These are phyloP conservation scores for Venturia oleaginea DNA, from an alignment of 2,329 filamentous ascomycete genomes.

Conservation along the genomic window DNA sequence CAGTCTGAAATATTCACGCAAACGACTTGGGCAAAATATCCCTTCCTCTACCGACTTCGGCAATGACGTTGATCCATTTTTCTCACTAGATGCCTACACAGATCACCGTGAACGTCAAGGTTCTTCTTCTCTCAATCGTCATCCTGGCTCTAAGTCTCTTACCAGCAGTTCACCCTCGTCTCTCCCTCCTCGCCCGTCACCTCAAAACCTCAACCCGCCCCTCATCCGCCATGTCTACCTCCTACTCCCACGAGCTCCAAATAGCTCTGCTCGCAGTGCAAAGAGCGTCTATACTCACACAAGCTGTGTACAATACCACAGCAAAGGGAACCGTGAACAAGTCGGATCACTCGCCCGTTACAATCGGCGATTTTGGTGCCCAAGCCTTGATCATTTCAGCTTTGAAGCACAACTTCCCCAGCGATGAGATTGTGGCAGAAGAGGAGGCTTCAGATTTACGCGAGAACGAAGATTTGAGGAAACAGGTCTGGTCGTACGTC, in stretches of 20 bases:
- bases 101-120: too few relatives aligned
- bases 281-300: constrained; percentile 66
- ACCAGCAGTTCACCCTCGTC: constrained; percentile 25
- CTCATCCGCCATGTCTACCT: constrained; percentile 32
- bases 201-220: constrained; percentile 15
- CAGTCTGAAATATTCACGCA: not conserved
- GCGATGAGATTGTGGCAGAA: constrained; percentile 87
- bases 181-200: constrained; percentile 31
- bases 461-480: constrained; percentile 57
- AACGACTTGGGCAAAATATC: not conserved
- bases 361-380: constrained; percentile 94
- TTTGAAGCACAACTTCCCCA: constrained; percentile 79
- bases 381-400: constrained; percentile 93
- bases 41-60: not conserved
- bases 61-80: not conserved
- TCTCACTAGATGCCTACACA: not conserved
- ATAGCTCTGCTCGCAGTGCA: constrained; percentile 85
- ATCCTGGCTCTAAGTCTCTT: constrained; percentile 36
- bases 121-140: constrained; percentile 17
- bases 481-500: constrained; percentile 79
- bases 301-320: constrained; percentile 74
- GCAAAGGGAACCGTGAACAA: constrained; percentile 92
- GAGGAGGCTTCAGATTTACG: constrained; percentile 81
- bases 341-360: constrained; percentile 92
- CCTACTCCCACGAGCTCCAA: constrained; percentile 68